These are phyloP conservation scores for Ophiostoma piceae DNA, from an alignment of 2,329 filamentous ascomycete species.

Conservation along the genomic window DNA sequence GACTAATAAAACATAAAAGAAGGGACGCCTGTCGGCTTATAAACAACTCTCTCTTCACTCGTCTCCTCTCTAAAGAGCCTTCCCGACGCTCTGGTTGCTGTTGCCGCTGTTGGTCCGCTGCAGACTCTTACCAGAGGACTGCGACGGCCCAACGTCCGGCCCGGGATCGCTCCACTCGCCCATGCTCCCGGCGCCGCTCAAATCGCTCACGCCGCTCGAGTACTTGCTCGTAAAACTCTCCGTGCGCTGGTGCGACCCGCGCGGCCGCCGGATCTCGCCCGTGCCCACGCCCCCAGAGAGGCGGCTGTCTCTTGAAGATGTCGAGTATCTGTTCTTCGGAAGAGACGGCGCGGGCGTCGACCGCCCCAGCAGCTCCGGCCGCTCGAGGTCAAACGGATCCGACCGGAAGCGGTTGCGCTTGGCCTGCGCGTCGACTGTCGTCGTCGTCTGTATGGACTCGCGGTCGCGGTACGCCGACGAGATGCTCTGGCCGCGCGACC, in stretches of 20 bases:
- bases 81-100: conserved; percentile 25
- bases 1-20: conserved; percentile 13
- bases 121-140: conserved; percentile 22
- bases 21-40: conserved; percentile 5
- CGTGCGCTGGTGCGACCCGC: conserved; percentile 34
- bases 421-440: conserved; percentile 37
- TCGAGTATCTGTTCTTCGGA: background rate
- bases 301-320: conserved; percentile 9
- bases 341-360: conserved; percentile 28
- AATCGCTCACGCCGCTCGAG: conserved; percentile 44
- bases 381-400: conserved; percentile 61
- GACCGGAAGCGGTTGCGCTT: conserved; percentile 52
- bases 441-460: conserved; percentile 33
- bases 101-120: conserved; percentile 25
- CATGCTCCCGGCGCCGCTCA: conserved; percentile 30
- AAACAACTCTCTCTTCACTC: no score
- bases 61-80: no score
- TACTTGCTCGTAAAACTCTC: conserved; percentile 45
- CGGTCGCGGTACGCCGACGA: conserved; percentile 42
- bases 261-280: conserved; percentile 31
- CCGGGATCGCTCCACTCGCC: conserved; percentile 51
- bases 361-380: conserved; percentile 41
- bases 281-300: conserved; percentile 21
- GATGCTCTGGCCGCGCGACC: conserved; percentile 44
- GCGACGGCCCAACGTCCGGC: conserved; percentile 46